Evolutionary conservation across 306 rosid species (phyloP), one percentile per base, ranked within the genome.

Genomic region (Dryas alaskensis): DNA sequence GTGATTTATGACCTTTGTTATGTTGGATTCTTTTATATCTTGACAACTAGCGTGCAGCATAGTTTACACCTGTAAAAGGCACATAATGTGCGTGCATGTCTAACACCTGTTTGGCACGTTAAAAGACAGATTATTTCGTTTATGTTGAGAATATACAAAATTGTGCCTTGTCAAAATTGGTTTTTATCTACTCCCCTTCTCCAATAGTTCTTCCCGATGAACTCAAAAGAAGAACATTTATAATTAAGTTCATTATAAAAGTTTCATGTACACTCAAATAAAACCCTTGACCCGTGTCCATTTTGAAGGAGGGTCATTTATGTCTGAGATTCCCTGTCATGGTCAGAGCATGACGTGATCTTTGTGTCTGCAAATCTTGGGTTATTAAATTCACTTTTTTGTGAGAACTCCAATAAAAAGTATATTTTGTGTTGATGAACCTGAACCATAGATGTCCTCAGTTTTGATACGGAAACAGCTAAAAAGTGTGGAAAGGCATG

Each of bases 301-400:
- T 46, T 12, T 12, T 65, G 27, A 45, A 65, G 42, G 6, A 46
- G 4, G 17, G 6, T 65, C 54, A 4, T 40, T 7, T 19, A 3
- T 65, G 70, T 67, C 55, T 47, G 57, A 67, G 57, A 61, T 67
- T 22, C 22, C 44, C 19, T 47, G 51, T 67, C 39, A 67, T 25
- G 47, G 17, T 13, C 71, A 48, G 57, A 67, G 57, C 22, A 47
- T 25, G 57, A 47, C 31, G 7, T 25, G 17, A 47, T 48, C 55
- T 66, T 1, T 3, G 40, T 61, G 66, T 39, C 66, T 39, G 47
- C 66, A 39, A 61, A 39, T 31, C 46, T 61, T 6, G 31, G 47
- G 12, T 39, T 25, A 2, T 53, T 42, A n/a, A 49, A 27, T 5
- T 50, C 8, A 31, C 37, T 68, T 0, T 4, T 5, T 25, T 48